These are phyloP conservation scores for Colletotrichum cordylinicola DNA, from an alignment of 2,329 filamentous ascomycete species.

Conservation along the genomic window DNA sequence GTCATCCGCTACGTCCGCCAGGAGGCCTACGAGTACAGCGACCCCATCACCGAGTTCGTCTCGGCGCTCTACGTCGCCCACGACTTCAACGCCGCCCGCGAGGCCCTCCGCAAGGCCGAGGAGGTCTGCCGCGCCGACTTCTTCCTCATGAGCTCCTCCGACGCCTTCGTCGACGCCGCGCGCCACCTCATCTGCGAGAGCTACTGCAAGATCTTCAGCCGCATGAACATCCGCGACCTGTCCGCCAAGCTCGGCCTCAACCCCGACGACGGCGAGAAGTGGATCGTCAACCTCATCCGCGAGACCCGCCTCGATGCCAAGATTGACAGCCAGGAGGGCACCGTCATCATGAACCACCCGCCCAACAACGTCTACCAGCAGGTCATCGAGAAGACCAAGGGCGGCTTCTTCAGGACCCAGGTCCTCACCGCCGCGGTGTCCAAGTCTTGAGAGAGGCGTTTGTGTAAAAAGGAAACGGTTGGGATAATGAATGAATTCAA, in stretches of 20 bases:
- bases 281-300: constrained; percentile 99
- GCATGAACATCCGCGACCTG: constrained; percentile 97
- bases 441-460: constrained; percentile 37
- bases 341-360: constrained; percentile 99
- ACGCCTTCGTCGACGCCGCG: constrained; percentile 91
- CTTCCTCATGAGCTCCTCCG: constrained; percentile 86
- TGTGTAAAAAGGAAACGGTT: background rate
- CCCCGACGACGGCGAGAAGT: constrained; percentile 97
- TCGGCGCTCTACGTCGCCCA: constrained; percentile 90
- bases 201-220: constrained; percentile 99
- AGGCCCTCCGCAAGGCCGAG: constrained; percentile 88
- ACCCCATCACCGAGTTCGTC: constrained; percentile 95
- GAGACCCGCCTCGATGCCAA: constrained; percentile 98
- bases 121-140: constrained; percentile 93
- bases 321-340: constrained; percentile 99
- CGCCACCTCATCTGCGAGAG: constrained; percentile 97
- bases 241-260: constrained; percentile 90
- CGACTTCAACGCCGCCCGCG: constrained; percentile 90
- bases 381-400: constrained; percentile 99
- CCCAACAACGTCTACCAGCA: constrained; percentile 99
- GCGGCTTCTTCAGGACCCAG: constrained; percentile 97
- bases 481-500: background rate
- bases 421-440: constrained; percentile 77
- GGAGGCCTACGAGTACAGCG: constrained; percentile 96
- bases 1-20: constrained; percentile 94